Percentiles rank a stretch among this genome's conserved stretches.
Conservation (phyloP, 1,284 basidiomycete species). For the Schizophyllum amplum region DNA sequence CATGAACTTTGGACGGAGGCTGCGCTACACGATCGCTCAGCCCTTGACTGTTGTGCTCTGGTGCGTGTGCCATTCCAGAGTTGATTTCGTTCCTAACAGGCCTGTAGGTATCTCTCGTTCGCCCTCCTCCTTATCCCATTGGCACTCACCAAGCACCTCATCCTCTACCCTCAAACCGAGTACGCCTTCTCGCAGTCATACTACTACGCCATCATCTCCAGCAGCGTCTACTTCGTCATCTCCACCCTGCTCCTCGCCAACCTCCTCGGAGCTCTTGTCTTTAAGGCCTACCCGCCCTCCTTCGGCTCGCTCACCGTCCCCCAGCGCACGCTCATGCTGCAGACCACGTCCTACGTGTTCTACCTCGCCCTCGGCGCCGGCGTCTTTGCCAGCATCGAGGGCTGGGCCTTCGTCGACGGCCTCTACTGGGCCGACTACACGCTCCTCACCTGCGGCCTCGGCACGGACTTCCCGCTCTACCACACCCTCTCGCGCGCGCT, state of each 20-base stretch:
- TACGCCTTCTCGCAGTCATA: constrained; percentile 25
- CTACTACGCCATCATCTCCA: constrained; percentile 29
- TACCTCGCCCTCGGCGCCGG: constrained; percentile 31
- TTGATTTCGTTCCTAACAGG: not conserved
- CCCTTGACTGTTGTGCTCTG: constrained; percentile 28
- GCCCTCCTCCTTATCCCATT: constrained; percentile 25
- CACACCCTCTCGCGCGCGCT: constrained; percentile 20
- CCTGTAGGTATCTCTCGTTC: constrained; percentile 24
- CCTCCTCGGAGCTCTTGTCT: constrained; percentile 21
- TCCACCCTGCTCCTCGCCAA: constrained; percentile 27
- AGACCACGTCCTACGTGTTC: constrained; percentile 28
- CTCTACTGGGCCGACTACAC: constrained; percentile 35
- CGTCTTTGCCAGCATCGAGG: constrained; percentile 25
- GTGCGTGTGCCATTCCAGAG: constrained; percentile 13
- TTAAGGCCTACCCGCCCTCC: constrained; percentile 25
- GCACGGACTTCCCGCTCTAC: constrained; percentile 26
- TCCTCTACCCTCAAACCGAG: constrained; percentile 6
- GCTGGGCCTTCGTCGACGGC: constrained; percentile 27
- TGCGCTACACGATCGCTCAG: constrained; percentile 26
- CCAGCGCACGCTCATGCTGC: constrained; percentile 32
- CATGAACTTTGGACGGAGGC: constrained; percentile 27
- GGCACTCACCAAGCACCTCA: constrained; percentile 14
- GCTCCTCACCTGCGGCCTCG: constrained; percentile 30
- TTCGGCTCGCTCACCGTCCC: constrained; percentile 27
- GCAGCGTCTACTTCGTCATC: constrained; percentile 22